Evolutionary conservation across 495 filamentous ascomycete species (phyloP), one percentile per base, ranked within the genome.

Genomic region (Penicillium atrosanguineum): DNA sequence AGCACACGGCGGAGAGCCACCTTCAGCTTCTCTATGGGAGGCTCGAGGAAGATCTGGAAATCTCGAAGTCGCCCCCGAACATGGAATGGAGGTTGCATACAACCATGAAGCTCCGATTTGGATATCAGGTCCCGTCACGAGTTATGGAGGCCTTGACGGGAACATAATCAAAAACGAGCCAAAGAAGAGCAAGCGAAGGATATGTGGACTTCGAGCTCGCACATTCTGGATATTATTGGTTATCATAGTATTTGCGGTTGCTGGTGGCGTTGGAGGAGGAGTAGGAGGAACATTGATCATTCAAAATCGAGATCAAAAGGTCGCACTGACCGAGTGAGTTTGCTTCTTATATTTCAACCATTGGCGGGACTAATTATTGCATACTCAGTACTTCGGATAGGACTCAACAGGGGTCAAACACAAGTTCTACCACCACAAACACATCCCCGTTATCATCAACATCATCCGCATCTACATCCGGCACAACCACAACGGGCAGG

Each of bases 181-280:
- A 9, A 1, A 9, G 11, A 31, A 31, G 7, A 9, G 28, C 4
- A 2, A 6, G 28, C 8, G 5, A n/a, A 37, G 28, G 8, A 37
- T 37, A 36, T 48, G 46, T 25, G 46, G 46, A 4, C 31, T 48
- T 18, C 34, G 21, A 14, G 29, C 19, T 19, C 21, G 29, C 3
- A 6, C 11, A 3, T 48, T 48, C 29, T 48, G 46, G 46, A 38
- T 21, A 7, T 20, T 48, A 14, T 7, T 38, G 20, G 46, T 18
- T 18, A 38, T 48, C 25, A 20, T 34, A 48, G 19, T 48, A 38
- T 26, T 48, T 16, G 29, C 38, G 18, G 25, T 48, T 26, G 46
- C 29, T 11, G 46, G 20, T 20, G 46, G 29, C 5, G 46, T 48
- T 38, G 45, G 45, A 15, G 46, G 46, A 36, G 46, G 46, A 25